Conservation (phyloP, 2,329 filamentous ascomycete species). For the Claviceps digitariae region DNA sequence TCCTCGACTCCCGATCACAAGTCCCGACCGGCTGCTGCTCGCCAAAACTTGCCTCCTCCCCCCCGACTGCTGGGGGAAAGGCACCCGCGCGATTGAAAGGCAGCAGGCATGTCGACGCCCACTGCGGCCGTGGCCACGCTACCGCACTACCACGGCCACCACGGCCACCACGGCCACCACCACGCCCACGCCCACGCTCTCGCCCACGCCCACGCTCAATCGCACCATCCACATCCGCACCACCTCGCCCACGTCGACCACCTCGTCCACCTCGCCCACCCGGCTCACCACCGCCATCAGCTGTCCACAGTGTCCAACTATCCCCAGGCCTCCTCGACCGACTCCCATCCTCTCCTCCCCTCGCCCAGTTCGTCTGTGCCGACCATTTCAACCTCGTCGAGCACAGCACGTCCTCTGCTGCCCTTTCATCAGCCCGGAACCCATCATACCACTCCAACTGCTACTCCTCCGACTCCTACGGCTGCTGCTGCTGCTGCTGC, state of each 20-base stretch:
- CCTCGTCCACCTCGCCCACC: slow-evolving; percentile 9
- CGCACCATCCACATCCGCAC: slow-evolving; percentile 2
- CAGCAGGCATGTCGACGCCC: slow-evolving; percentile 67
- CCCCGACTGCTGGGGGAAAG: slow-evolving; percentile 3
- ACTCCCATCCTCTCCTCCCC: slow-evolving; percentile 15
- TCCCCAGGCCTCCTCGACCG: slow-evolving; percentile 17
- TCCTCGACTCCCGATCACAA: neutral
- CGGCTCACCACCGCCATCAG: slow-evolving; percentile 8
- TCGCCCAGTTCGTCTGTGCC: slow-evolving; percentile 8
- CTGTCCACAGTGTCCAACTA: slow-evolving; percentile 10
- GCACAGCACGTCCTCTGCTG: slow-evolving; percentile 12
- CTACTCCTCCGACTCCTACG: no score
- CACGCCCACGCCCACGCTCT: slow-evolving; percentile 16
- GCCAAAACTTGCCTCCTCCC: no score
- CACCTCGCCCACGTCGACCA: slow-evolving; percentile 5
- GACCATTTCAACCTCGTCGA: slow-evolving; percentile 13
- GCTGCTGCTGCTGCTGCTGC: neutral
- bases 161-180: slow-evolving; percentile 15
- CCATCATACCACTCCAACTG: slow-evolving; percentile 1
- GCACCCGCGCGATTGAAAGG: neutral
- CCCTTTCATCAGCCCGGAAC: slow-evolving; percentile 14
- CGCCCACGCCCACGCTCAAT: slow-evolving; percentile 6
- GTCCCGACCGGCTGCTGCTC: neutral
- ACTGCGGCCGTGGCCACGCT: slow-evolving; percentile 63
- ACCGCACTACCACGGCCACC: slow-evolving; percentile 40